Percentiles rank a stretch among this genome's conserved stretches.
phyloP scores from a whole-genome alignment of 2,329 filamentous ascomycete genomes.

The Fusarium phyllophilum region DNA sequence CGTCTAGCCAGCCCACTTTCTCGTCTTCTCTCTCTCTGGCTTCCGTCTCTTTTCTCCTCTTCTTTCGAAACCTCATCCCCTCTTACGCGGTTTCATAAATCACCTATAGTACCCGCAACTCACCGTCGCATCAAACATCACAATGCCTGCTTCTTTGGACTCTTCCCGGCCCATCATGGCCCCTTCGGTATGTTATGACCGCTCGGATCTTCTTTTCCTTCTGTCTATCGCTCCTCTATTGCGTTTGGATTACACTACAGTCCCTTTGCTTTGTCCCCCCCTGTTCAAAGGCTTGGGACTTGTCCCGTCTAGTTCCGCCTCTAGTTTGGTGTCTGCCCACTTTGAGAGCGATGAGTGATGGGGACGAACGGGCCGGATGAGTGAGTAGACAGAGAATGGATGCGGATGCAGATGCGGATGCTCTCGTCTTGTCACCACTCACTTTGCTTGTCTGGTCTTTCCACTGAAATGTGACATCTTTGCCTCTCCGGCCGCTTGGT shows the following conservation, averaged over 20 bases:
- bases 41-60: constrained; percentile 1
- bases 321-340: constrained; percentile 33
- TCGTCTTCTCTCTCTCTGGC: not conserved
- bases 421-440: not conserved
- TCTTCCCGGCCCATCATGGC: constrained; percentile 72
- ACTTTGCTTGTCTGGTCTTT: not conserved
- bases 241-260: not conserved
- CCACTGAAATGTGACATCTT: constrained; percentile 26
- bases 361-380: constrained; percentile 1
- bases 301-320: constrained; percentile 26
- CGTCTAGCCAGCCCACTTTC: constrained; percentile 19
- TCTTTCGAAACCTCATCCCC: constrained; percentile 21
- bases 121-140: constrained; percentile 36
- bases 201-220: constrained; percentile 27
- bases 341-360: constrained; percentile 13
- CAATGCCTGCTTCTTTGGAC: constrained; percentile 68
- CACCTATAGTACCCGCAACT: constrained; percentile 16
- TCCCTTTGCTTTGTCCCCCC: not conserved
- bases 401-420: not conserved
- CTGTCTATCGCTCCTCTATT: not conserved
- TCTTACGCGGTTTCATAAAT: constrained; percentile 22
- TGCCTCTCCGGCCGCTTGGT: constrained; percentile 27
- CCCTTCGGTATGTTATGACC: constrained; percentile 64
- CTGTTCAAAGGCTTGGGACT: constrained; percentile 13
- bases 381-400: not conserved